These are phyloP conservation scores for Thymus quinquecostatus DNA, from an alignment of 257 asterid species.

Conservation along the genomic window DNA sequence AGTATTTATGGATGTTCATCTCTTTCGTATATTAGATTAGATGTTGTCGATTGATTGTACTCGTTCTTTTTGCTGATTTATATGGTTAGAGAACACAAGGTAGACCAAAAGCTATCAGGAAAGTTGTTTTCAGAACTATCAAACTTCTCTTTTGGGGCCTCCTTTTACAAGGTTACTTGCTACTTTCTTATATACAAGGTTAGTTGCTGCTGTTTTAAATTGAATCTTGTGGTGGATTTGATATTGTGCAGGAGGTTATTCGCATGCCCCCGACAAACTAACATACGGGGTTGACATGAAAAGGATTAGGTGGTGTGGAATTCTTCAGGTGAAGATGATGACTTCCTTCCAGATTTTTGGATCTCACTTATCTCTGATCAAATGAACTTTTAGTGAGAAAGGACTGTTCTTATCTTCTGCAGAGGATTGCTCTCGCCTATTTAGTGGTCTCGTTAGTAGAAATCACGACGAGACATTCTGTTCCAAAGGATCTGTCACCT, in stretches of 20 bases:
- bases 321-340: slow-evolving; percentile 64
- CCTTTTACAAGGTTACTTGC: slow-evolving; percentile 69
- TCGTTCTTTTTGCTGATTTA: slow-evolving; percentile 10
- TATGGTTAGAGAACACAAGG: slow-evolving; percentile 55
- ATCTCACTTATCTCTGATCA: background rate
- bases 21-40: background rate
- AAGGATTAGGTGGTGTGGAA: slow-evolving; percentile 78
- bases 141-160: slow-evolving; percentile 86
- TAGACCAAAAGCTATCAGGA: slow-evolving; percentile 45
- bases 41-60: background rate
- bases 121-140: slow-evolving; percentile 67
- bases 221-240: background rate
- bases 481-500: slow-evolving; percentile 31
- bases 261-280: slow-evolving; percentile 77
- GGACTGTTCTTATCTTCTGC: slow-evolving; percentile 23
- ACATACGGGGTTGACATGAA: slow-evolving; percentile 76
- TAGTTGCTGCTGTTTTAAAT: too few species aligned
- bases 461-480: slow-evolving; percentile 45
- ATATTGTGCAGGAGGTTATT: slow-evolving; percentile 63
- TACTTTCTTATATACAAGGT: background rate
- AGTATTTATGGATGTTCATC: background rate
- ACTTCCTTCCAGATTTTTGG: background rate
- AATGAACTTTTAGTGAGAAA: slow-evolving; percentile 16
- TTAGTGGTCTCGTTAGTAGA: slow-evolving; percentile 65
- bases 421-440: slow-evolving; percentile 83